phyloP scores from a whole-genome alignment of 148 eudicot species.

The Selenicereus undatus region DNA sequence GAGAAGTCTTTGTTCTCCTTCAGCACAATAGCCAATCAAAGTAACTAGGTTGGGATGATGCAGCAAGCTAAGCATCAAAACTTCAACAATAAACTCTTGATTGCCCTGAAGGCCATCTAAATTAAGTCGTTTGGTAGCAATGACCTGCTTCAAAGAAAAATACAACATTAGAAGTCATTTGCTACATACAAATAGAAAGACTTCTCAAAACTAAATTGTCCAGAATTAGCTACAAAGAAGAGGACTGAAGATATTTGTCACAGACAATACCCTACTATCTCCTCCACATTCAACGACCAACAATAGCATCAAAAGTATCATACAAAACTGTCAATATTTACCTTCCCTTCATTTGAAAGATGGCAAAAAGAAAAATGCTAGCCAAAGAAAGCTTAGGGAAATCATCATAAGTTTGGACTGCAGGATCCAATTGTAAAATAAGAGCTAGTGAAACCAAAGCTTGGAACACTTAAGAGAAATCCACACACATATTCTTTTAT shows the following conservation, averaged over 20 bases:
- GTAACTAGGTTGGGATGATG: slow-evolving; percentile 90
- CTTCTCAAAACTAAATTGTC: neutral
- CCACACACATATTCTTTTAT: neutral
- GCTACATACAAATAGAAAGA: neutral
- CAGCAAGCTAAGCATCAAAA: slow-evolving; percentile 72
- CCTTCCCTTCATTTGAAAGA: neutral
- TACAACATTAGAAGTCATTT: neutral
- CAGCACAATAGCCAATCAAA: slow-evolving; percentile 80
- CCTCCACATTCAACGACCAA: neutral
- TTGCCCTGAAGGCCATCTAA: slow-evolving; percentile 76
- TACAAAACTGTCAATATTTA: neutral
- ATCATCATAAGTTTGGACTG: too few relatives aligned
- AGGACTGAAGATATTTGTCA: neutral
- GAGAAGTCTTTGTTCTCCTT: slow-evolving; percentile 73
- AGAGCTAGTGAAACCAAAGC: neutral
- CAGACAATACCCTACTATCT: neutral
- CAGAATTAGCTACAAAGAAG: neutral
- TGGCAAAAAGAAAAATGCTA: too few relatives aligned
- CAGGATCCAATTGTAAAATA: neutral
- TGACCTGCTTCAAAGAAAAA: slow-evolving; percentile 30
- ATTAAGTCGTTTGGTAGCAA: slow-evolving; percentile 78
- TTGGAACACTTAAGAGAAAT: neutral
- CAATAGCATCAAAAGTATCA: neutral
- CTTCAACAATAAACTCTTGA: slow-evolving; percentile 87
- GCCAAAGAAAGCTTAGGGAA: neutral